These are phyloP conservation scores for Haplographium delicatum DNA, from an alignment of 495 filamentous ascomycete species.

Conservation along the genomic window DNA sequence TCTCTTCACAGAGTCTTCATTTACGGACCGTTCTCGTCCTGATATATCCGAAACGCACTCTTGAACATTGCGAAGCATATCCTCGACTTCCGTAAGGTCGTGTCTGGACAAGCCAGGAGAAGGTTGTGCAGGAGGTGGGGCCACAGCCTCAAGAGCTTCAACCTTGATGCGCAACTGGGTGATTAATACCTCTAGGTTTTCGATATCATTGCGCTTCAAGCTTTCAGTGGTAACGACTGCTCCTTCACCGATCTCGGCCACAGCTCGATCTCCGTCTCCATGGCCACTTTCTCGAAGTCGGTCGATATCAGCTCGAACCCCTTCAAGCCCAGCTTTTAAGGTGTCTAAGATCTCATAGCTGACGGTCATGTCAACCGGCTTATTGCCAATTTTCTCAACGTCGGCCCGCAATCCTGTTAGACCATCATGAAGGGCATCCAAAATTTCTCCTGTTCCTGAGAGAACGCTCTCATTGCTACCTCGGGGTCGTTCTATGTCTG, in stretches of 20 bases:
- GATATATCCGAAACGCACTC: conserved; percentile 44
- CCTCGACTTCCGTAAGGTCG: conserved; percentile 26
- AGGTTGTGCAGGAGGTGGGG: conserved; percentile 33
- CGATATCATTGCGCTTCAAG: conserved; percentile 64
- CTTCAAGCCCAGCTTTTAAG: conserved; percentile 70
- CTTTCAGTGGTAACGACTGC: conserved; percentile 35
- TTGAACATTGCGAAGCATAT: conserved; percentile 43
- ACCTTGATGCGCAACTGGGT: conserved; percentile 78
- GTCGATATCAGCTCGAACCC: conserved; percentile 71
- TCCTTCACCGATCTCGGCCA: conserved; percentile 45
- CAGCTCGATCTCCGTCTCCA: conserved; percentile 50
- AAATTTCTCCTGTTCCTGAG: conserved; percentile 64
- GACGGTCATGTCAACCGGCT: conserved; percentile 72
- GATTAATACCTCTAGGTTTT: conserved; percentile 76
- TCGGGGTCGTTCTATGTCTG: conserved; percentile 51
- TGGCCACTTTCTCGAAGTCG: conserved; percentile 52
- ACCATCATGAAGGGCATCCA: conserved; percentile 80
- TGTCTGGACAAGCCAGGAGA: conserved; percentile 27
- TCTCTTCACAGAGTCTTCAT: conserved; percentile 46
- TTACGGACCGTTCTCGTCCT: conserved; percentile 33
- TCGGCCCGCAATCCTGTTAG: conserved; percentile 66
- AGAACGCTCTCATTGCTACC: conserved; percentile 52
- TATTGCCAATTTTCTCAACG: conserved; percentile 71
- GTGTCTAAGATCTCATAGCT: conserved; percentile 83
- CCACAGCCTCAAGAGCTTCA: conserved; percentile 66